phyloP scores from a whole-genome alignment of 192 early-diverging fungal genomes.

The Gonapodya sp. region DNA sequence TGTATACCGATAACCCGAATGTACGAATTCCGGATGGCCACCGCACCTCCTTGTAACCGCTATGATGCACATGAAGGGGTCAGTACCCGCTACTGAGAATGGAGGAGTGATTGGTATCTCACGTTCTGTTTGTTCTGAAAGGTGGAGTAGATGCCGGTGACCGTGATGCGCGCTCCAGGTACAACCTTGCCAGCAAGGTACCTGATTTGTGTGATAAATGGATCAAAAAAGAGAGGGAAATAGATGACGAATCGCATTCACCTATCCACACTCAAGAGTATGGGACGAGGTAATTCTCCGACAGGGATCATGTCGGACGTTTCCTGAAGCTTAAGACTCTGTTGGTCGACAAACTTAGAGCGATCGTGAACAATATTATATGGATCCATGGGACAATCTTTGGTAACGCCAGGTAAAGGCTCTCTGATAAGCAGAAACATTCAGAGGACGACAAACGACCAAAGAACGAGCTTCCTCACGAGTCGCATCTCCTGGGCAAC shows the following conservation, averaged over 20 bases:
- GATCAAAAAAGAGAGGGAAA: not conserved
- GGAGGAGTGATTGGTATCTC: not conserved
- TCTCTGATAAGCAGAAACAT: not conserved
- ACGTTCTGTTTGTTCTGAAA: conserved; percentile 59
- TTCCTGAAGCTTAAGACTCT: conserved; percentile 95
- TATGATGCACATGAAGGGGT: not conserved
- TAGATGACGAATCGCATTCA: conserved; percentile 16
- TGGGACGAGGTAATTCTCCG: conserved; percentile 94
- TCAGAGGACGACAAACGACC: not conserved
- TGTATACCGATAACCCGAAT: conserved; percentile 89
- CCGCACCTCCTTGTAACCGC: conserved; percentile 37
- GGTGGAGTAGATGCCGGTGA: conserved; percentile 93
- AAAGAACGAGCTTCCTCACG: conserved; percentile 33
- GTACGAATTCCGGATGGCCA: conserved; percentile 89
- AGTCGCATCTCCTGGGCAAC: conserved; percentile 82
- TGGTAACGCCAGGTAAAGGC: conserved; percentile 26
- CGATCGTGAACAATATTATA: conserved; percentile 93
- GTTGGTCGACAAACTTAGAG: conserved; percentile 91
- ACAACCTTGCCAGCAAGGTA: conserved; percentile 81
- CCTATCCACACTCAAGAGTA: conserved; percentile 81
- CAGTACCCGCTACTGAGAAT: not conserved
- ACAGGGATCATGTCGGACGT: conserved; percentile 94
- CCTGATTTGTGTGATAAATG: conserved; percentile 20
- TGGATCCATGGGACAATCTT: conserved; percentile 77
- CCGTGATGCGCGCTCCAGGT: conserved; percentile 82